These are phyloP conservation scores for Spathaspora arborariae DNA, from an alignment of 805 yeast species.

Conservation along the genomic window DNA sequence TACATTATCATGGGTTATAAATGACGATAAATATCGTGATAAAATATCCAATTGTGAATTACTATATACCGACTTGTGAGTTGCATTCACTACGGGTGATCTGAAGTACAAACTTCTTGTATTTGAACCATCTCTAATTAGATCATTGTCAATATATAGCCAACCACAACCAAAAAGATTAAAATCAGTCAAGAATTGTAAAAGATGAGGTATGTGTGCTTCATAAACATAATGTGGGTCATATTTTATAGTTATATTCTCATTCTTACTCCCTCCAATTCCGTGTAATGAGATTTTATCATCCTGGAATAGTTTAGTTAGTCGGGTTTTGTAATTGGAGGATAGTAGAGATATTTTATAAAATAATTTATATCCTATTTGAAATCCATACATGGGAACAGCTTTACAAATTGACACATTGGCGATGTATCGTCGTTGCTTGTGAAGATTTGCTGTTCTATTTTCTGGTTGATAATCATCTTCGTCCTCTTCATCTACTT, in stretches of 20 bases:
- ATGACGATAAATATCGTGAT: constrained; percentile 4
- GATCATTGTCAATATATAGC: constrained; percentile 42
- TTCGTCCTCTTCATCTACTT: constrained; percentile 11
- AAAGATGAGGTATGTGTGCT: constrained; percentile 69
- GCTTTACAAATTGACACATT: constrained; percentile 66
- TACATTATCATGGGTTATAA: constrained; percentile 25
- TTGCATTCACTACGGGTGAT: constrained; percentile 41
- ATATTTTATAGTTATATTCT: not conserved
- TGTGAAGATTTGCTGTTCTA: not conserved
- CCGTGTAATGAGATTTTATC: constrained; percentile 1
- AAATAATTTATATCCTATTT: constrained; percentile 57
- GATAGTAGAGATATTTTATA: constrained; percentile 66
- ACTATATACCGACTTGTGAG: constrained; percentile 14
- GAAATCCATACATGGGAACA: constrained; percentile 81
- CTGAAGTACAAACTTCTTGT: constrained; percentile 45
- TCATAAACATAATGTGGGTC: constrained; percentile 44
- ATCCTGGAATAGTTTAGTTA: constrained; percentile 45
- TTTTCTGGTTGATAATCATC: not conserved
- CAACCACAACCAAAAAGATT: constrained; percentile 84
- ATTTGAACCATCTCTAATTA: not conserved
- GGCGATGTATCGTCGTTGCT: constrained; percentile 45
- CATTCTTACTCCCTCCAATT: constrained; percentile 3
- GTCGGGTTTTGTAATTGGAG: constrained; percentile 54
- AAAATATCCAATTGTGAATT: constrained; percentile 7
- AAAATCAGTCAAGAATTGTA: constrained; percentile 80